phyloP scores from a whole-genome alignment of 306 rosid genomes.

The Abrus precatorius region DNA sequence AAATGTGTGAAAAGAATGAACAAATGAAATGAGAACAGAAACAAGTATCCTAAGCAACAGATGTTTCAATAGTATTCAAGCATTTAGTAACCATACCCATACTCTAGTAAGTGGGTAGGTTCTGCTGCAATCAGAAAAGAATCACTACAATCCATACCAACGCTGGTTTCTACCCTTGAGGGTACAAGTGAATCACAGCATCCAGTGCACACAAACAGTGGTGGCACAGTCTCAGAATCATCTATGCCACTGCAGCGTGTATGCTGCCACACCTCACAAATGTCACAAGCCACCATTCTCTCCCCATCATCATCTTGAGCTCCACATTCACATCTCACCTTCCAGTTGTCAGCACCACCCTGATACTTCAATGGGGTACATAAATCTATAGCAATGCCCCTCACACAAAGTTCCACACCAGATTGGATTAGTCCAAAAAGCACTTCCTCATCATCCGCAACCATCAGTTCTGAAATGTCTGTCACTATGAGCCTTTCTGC shows the following conservation, averaged over 20 bases:
- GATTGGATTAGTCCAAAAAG: constrained; percentile 72
- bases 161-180: constrained; percentile 48
- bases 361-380: constrained; percentile 65
- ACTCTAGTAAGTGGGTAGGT: constrained; percentile 48
- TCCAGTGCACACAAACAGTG: constrained; percentile 73
- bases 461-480: constrained; percentile 69
- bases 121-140: constrained; percentile 44
- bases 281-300: constrained; percentile 90
- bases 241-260: constrained; percentile 78
- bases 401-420: constrained; percentile 66
- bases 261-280: constrained; percentile 93
- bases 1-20: not conserved
- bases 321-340: constrained; percentile 86
- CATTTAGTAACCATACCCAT: constrained; percentile 50
- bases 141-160: constrained; percentile 50
- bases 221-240: constrained; percentile 73
- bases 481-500: constrained; percentile 63
- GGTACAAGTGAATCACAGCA: constrained; percentile 70
- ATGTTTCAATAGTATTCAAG: not conserved
- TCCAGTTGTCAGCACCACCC: constrained; percentile 79
- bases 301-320: constrained; percentile 92
- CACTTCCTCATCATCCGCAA: constrained; percentile 61
- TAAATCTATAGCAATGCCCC: constrained; percentile 65
- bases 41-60: not conserved
- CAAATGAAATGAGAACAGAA: constrained; percentile 7